Evolutionary conservation across 1,284 basidiomycete species (phyloP).

Genomic region (Apiotrichum sp.): DNA sequence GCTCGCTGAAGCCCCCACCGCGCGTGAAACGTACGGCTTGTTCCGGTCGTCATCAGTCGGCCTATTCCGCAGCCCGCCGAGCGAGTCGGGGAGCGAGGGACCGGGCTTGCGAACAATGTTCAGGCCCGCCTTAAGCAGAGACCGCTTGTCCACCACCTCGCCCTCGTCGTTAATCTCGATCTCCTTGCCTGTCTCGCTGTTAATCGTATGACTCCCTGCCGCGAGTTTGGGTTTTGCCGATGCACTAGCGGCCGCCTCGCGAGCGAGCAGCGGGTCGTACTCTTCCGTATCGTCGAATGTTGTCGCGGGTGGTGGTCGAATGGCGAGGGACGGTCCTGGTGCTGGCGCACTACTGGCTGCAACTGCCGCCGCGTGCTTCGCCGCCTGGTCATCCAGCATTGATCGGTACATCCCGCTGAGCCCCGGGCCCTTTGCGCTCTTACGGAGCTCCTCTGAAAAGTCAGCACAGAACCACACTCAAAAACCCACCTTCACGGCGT

Average conservation of each 20-base stretch:
- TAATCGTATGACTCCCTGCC: conserved; percentile 11
- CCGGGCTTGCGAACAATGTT: conserved; percentile 59
- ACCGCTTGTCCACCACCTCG: conserved; percentile 92
- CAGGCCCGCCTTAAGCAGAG: conserved; percentile 81
- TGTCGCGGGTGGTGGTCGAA: conserved; percentile 10
- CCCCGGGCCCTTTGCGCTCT: conserved; percentile 56
- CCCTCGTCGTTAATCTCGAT: conserved; percentile 97
- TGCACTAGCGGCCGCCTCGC: conserved; percentile 19
- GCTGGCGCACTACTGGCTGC: conserved; percentile 54
- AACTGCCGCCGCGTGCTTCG: conserved; percentile 75
- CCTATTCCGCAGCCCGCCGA: conserved; percentile 44
- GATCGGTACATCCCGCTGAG: conserved; percentile 82
- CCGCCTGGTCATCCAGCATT: conserved; percentile 71
- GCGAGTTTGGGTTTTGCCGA: neutral
- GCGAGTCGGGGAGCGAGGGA: conserved; percentile 24
- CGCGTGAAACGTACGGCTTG: conserved; percentile 52
- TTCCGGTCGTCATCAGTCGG: conserved; percentile 34
- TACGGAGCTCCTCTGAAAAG: conserved; percentile 55
- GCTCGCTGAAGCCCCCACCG: conserved; percentile 71
- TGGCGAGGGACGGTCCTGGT: conserved; percentile 45
- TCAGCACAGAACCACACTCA: neutral
- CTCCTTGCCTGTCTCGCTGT: conserved; percentile 63
- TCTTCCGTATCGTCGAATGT: conserved; percentile 40
- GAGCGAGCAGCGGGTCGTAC: conserved; percentile 39
- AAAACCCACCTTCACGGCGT: conserved; percentile 65